Evolutionary conservation across 1,284 basidiomycete genomes (phyloP).

Genomic region (Microbotryum lychnidis-dioicae): DNA sequence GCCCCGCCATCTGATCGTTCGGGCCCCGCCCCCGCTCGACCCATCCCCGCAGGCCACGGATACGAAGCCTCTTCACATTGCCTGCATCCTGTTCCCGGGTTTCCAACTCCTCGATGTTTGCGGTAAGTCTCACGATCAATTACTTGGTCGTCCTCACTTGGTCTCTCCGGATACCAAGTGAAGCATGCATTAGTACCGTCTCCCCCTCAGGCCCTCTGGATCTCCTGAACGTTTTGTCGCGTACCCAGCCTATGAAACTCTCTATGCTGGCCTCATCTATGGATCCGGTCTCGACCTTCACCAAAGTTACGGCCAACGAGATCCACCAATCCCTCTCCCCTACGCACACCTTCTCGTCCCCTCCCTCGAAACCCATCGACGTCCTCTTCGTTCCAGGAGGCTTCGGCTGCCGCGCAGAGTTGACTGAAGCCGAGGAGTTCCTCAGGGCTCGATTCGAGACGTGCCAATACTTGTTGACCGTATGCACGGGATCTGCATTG

Average conservation of each 20-base stretch:
- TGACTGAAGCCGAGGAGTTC: background rate
- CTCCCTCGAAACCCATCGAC: background rate
- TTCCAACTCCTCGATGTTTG: conserved; percentile 3
- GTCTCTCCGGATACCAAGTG: no score
- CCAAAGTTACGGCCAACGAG: background rate
- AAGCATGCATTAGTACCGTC: no score
- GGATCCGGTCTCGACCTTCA: conserved; percentile 1
- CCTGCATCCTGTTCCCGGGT: background rate
- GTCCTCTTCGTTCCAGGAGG: conserved; percentile 4
- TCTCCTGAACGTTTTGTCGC: background rate
- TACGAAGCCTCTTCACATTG: background rate
- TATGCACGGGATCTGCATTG: conserved; percentile 1
- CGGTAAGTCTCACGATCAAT: background rate
- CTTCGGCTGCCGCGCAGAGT: background rate
- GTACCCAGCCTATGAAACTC: background rate
- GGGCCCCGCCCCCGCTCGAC: no score
- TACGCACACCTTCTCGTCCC: background rate
- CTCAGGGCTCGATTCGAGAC: background rate
- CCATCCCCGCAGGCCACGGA: no score
- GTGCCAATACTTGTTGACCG: background rate
- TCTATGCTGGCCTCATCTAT: background rate
- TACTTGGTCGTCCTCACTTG: no score
- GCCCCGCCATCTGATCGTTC: no score
- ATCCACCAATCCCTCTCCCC: background rate
- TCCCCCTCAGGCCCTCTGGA: background rate